Conservation (phyloP, 768 basidiomycete species). For the Kwoniella sp. region DNA sequence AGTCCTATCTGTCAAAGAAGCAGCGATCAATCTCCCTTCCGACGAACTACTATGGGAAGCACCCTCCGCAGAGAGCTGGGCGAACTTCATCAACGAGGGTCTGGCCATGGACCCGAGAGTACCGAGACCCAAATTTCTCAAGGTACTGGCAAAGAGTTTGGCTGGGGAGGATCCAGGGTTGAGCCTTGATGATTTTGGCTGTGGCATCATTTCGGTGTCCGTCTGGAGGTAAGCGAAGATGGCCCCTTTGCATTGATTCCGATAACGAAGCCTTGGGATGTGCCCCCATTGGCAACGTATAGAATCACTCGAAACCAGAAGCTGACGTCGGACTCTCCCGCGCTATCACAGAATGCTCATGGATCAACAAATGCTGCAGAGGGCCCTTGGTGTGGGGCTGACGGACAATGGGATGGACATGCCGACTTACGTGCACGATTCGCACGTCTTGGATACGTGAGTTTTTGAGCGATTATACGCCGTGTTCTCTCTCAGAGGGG, state of each 20-base stretch:
- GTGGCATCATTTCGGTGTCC: conserved; percentile 6
- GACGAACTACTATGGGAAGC: conserved; percentile 44
- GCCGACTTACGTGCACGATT: conserved; percentile 17
- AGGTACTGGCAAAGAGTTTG: conserved; percentile 25
- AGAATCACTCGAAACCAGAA: too few species aligned
- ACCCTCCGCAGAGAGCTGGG: conserved; percentile 35
- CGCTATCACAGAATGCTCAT: conserved; percentile 16
- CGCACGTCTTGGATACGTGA: conserved; percentile 31
- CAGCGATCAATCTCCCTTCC: conserved; percentile 34
- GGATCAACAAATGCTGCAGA: conserved; percentile 36
- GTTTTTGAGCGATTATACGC: conserved; percentile 5
- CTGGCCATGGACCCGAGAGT: conserved; percentile 14
- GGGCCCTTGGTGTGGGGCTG: conserved; percentile 28
- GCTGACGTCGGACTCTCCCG: not conserved
- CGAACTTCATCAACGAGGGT: conserved; percentile 18
- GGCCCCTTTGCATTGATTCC: too few species aligned
- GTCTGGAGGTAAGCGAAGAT: conserved; percentile 40
- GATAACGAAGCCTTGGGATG: too few species aligned
- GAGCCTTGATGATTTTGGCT: conserved; percentile 24
- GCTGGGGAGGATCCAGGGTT: conserved; percentile 15
- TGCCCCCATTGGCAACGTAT: too few species aligned
- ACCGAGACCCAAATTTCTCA: conserved; percentile 25
- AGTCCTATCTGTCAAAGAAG: conserved; percentile 39
- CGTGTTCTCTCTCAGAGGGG: too few species aligned
- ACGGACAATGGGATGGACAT: conserved; percentile 20